These are phyloP conservation scores for Amanita molliuscula DNA, from an alignment of 768 basidiomycete genomes.

Conservation along the genomic window DNA sequence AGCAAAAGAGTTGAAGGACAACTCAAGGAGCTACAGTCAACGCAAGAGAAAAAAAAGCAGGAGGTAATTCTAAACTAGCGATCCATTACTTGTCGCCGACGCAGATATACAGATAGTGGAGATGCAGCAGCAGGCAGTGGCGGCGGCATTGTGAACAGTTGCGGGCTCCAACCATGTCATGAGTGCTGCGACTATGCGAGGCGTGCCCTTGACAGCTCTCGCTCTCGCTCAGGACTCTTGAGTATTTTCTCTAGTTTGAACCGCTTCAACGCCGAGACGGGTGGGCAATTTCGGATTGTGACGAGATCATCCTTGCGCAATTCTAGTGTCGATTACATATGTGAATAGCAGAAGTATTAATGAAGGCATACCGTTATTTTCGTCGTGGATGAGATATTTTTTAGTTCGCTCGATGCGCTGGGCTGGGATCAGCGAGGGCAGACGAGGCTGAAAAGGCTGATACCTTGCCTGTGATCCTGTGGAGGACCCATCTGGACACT, in stretches of 20 bases:
- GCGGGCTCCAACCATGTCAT: background rate
- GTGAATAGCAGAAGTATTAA: background rate
- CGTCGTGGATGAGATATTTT: constrained; percentile 73
- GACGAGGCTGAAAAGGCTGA: constrained; percentile 8
- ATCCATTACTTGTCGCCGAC: constrained; percentile 7
- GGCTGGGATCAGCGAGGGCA: background rate
- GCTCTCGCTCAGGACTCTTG: constrained; percentile 58
- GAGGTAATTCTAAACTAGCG: constrained; percentile 43
- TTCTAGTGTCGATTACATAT: constrained; percentile 23
- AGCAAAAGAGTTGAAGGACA: constrained; percentile 73
- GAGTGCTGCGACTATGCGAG: background rate
- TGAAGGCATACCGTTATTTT: constrained; percentile 46
- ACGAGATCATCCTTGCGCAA: constrained; percentile 64
- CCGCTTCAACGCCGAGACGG: constrained; percentile 68
- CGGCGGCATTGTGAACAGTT: constrained; percentile 14
- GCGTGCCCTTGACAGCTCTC: constrained; percentile 27
- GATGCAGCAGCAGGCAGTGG: constrained; percentile 47
- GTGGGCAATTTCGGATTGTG: constrained; percentile 72
- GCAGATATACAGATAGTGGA: constrained; percentile 44
- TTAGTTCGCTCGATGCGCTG: constrained; percentile 69
- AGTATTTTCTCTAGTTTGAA: constrained; percentile 63
- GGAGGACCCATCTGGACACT: constrained; percentile 64
- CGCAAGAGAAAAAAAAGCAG: constrained; percentile 70
- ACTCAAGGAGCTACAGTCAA: constrained; percentile 67
- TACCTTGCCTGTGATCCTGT: constrained; percentile 72